These are phyloP conservation scores for Trichopus zeylanicus DNA, from an alignment of 116 monocot species.

Conservation along the genomic window DNA sequence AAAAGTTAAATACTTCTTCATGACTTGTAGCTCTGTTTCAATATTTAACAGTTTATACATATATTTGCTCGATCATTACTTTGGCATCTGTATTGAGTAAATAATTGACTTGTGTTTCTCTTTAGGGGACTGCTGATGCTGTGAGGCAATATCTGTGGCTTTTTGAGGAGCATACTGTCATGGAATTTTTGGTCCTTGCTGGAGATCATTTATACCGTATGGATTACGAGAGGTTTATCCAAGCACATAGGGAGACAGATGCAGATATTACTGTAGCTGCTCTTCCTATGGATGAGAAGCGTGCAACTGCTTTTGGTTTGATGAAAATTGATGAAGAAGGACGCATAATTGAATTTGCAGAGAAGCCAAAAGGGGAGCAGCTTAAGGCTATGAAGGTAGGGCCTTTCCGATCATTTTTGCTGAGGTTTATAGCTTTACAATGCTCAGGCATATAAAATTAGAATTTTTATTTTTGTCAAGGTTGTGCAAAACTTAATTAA, in stretches of 20 bases:
- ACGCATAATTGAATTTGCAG: neutral
- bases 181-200: neutral
- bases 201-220: neutral
- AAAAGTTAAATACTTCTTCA: neutral
- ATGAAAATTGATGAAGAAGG: neutral
- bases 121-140: neutral
- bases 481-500: neutral
- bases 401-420: neutral
- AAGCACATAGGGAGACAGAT: neutral
- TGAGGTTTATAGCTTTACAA: neutral
- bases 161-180: neutral
- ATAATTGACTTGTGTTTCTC: too few relatives aligned
- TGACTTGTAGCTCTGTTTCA: too few relatives aligned
- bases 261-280: neutral
- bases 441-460: too few relatives aligned
- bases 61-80: too few relatives aligned
- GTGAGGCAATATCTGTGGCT: neutral
- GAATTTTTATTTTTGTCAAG: neutral
- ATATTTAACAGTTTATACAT: too few relatives aligned
- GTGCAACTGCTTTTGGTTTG: neutral
- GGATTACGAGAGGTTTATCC: neutral
- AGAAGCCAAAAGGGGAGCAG: neutral
- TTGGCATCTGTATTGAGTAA: too few relatives aligned
- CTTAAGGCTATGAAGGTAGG: constrained; percentile 59
- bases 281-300: neutral